Conservation (phyloP, 116 monocot genomes). For the Iris pallida region DNA sequence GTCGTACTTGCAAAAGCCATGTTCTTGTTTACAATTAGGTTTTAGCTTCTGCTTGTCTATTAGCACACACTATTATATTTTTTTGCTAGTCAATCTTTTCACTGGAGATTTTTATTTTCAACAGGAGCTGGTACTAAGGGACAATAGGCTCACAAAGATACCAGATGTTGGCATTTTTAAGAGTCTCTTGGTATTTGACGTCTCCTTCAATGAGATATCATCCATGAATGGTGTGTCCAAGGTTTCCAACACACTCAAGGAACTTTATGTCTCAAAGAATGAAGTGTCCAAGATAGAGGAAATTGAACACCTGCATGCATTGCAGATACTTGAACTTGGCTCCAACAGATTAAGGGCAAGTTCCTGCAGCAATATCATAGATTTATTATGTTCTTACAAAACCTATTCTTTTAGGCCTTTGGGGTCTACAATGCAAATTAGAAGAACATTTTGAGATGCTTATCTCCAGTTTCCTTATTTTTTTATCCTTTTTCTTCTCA, state of each 20-base stretch:
- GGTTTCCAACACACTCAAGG: conserved; percentile 72
- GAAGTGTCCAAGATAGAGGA: conserved; percentile 85
- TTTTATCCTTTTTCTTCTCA: conserved; percentile 3
- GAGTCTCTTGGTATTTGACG: conserved; percentile 78
- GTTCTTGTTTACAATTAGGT: no score
- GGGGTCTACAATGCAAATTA: no score
- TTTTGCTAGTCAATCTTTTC: neutral
- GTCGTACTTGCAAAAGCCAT: no score
- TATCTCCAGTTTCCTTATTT: neutral
- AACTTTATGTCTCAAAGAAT: conserved; percentile 96
- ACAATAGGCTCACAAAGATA: conserved; percentile 77
- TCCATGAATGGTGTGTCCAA: conserved; percentile 72
- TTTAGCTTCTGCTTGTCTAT: no score
- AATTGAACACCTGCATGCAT: conserved; percentile 65
- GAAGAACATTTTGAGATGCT: neutral
- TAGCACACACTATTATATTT: neutral
- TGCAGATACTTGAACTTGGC: conserved; percentile 93
- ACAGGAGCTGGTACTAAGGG: conserved; percentile 88
- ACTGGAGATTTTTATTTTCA: conserved; percentile 3
- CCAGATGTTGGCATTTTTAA: conserved; percentile 94
- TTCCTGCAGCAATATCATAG: neutral
- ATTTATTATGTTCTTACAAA: neutral
- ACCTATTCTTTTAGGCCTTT: neutral
- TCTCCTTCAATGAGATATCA: conserved; percentile 91
- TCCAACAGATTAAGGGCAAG: conserved; percentile 86